phyloP scores from a whole-genome alignment of 768 basidiomycete species.

The Hericium coralloides region DNA sequence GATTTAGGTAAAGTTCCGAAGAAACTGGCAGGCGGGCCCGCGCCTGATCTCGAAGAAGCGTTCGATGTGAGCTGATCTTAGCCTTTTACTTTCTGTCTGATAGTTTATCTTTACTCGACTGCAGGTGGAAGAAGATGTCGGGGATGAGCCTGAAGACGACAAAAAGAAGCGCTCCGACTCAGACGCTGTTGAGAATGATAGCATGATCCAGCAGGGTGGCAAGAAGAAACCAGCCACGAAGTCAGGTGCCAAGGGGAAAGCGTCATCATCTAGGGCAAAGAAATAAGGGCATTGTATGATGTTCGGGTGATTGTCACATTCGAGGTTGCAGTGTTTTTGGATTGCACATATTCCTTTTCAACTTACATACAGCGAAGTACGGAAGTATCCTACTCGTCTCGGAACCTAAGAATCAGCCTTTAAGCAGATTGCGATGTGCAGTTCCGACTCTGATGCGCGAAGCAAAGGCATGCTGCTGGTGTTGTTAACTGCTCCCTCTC shows the following conservation, averaged over 20 bases:
- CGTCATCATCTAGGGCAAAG: neutral
- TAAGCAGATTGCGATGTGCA: no score
- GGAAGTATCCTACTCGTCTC: no score
- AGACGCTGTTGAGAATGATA: slow-evolving; percentile 23
- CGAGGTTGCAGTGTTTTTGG: neutral
- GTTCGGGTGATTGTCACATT: neutral
- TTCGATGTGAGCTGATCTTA: slow-evolving; percentile 50
- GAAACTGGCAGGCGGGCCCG: slow-evolving; percentile 64
- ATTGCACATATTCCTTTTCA: neutral
- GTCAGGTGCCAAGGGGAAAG: slow-evolving; percentile 10
- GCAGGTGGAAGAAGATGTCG: slow-evolving; percentile 13
- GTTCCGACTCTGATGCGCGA: no score
- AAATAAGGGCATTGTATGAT: neutral
- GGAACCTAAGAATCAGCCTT: no score
- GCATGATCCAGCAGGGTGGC: slow-evolving; percentile 19
- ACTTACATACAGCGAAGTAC: no score
- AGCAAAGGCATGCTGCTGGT: no score
- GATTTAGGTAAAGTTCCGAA: slow-evolving; percentile 75
- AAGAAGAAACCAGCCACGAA: slow-evolving; percentile 5
- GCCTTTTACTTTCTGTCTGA: neutral
- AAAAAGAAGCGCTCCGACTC: slow-evolving; percentile 12
- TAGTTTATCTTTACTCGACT: neutral
- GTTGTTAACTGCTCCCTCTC: no score
- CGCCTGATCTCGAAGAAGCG: slow-evolving; percentile 89
- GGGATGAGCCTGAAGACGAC: slow-evolving; percentile 15